These are phyloP conservation scores for Erysiphe pulchra DNA, from an alignment of 2,329 filamentous ascomycete species.

Conservation along the genomic window DNA sequence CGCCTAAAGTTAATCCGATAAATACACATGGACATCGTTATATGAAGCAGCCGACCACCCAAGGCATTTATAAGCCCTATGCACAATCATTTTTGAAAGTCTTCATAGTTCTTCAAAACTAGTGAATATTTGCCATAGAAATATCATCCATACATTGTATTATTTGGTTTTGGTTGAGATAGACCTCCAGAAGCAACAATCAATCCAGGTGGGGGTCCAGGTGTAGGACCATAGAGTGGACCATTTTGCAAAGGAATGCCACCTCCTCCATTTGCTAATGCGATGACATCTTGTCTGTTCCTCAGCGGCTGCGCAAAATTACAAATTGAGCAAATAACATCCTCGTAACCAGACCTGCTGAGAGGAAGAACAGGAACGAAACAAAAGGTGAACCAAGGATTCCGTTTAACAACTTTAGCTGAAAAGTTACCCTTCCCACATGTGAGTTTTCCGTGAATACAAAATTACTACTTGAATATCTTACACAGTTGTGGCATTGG, in stretches of 20 bases:
- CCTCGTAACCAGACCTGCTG: constrained; percentile 37
- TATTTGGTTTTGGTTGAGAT: not conserved
- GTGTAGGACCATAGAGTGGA: constrained; percentile 7
- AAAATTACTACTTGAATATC: not conserved
- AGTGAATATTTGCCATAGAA: too few species aligned
- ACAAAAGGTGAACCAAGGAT: constrained; percentile 59
- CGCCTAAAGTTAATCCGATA: too few species aligned
- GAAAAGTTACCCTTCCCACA: constrained; percentile 27
- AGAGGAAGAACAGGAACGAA: constrained; percentile 52
- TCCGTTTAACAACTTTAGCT: constrained; percentile 31
- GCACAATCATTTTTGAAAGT: too few species aligned
- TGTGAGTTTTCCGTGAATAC: too few species aligned
- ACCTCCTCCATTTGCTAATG: constrained; percentile 6
- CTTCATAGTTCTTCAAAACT: too few species aligned
- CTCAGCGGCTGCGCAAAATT: constrained; percentile 45
- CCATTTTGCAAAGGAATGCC: constrained; percentile 10
- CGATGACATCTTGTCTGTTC: constrained; percentile 12
- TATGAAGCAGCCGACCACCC: too few species aligned
- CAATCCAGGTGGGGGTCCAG: constrained; percentile 4
- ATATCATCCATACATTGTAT: too few species aligned
- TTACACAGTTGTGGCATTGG: constrained; percentile 35
- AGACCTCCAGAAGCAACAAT: constrained; percentile 4
- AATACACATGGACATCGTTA: too few species aligned
- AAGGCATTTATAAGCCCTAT: too few species aligned
- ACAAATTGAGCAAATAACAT: constrained; percentile 51